These are phyloP conservation scores for Litchi chinensis DNA, from an alignment of 345 rosid species.

Conservation along the genomic window DNA sequence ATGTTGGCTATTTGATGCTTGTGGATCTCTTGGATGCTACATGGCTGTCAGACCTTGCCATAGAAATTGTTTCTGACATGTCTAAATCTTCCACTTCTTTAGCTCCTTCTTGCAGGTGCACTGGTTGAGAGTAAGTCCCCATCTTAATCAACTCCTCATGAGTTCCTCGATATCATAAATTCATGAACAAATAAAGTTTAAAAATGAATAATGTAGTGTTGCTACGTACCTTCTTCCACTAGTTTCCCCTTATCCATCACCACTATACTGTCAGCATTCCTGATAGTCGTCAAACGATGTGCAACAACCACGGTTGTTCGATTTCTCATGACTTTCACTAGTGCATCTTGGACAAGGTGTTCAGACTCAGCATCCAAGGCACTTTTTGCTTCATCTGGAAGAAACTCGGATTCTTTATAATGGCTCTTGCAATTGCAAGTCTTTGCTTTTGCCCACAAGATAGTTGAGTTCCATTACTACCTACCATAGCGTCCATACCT, in stretches of 20 bases:
- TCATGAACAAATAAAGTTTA: neutral
- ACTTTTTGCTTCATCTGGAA: constrained; percentile 87
- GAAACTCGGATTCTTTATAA: constrained; percentile 80
- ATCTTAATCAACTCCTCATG: constrained; percentile 60
- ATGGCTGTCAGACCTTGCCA: constrained; percentile 33
- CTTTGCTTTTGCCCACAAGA: constrained; percentile 72
- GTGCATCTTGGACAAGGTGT: constrained; percentile 71
- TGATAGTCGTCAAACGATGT: constrained; percentile 78
- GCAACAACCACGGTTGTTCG: constrained; percentile 89
- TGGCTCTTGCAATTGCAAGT: constrained; percentile 78
- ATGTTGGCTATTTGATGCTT: constrained; percentile 40
- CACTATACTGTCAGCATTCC: constrained; percentile 69
- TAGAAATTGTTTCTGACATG: neutral
- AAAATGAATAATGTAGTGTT: neutral
- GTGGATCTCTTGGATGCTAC: constrained; percentile 34
- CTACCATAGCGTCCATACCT: constrained; percentile 86
- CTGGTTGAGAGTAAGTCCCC: constrained; percentile 74
- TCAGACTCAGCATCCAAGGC: constrained; percentile 86
- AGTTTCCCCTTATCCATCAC: constrained; percentile 75
- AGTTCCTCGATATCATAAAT: constrained; percentile 35
- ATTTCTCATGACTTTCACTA: constrained; percentile 54
- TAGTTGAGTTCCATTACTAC: constrained; percentile 82
- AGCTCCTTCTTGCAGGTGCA: constrained; percentile 71
- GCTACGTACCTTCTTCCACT: constrained; percentile 65
- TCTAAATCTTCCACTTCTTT: constrained; percentile 35